Conservation (phyloP, 140 eudicot species). For the Senecio squalidus region DNA sequence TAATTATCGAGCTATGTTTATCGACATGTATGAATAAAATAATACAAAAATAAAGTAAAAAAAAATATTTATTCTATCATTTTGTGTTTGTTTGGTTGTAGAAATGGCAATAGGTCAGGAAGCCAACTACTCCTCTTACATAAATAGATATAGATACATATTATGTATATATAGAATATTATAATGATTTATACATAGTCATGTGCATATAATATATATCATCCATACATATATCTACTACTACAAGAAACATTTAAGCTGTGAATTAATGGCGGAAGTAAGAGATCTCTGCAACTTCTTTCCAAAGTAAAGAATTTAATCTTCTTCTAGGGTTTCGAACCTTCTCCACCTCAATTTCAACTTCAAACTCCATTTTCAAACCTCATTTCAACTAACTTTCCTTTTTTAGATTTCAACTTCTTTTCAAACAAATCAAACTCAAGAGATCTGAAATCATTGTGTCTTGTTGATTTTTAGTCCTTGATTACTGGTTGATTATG, state of each 20-base stretch:
- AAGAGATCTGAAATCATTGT: slow-evolving; percentile 80
- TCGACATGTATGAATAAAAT: background rate
- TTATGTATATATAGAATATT: background rate
- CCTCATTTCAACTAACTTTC: slow-evolving; percentile 3
- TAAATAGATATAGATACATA: background rate
- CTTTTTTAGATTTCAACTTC: slow-evolving; percentile 1
- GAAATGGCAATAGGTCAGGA: slow-evolving; percentile 35
- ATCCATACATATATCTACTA: slow-evolving; percentile 21
- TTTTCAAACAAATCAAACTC: too few species aligned
- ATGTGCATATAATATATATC: slow-evolving; percentile 2
- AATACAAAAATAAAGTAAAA: background rate
- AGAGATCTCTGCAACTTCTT: slow-evolving; percentile 48
- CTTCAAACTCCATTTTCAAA: too few species aligned
- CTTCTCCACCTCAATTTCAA: slow-evolving; percentile 24
- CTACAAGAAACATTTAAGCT: slow-evolving; percentile 2
- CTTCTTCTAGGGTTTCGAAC: slow-evolving; percentile 28
- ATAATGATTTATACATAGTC: too few species aligned
- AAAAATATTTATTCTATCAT: too few species aligned
- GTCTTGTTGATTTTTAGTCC: too few species aligned
- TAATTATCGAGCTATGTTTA: too few species aligned
- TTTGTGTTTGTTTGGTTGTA: slow-evolving; percentile 33
- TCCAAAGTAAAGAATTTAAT: slow-evolving; percentile 35
- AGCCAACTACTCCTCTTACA: slow-evolving; percentile 40
- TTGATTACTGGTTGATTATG: too few species aligned
- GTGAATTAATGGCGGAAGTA: slow-evolving; percentile 37